These are phyloP conservation scores for Globisporangium polare DNA, from an alignment of 352 stramenopile genomes.

Conservation along the genomic window DNA sequence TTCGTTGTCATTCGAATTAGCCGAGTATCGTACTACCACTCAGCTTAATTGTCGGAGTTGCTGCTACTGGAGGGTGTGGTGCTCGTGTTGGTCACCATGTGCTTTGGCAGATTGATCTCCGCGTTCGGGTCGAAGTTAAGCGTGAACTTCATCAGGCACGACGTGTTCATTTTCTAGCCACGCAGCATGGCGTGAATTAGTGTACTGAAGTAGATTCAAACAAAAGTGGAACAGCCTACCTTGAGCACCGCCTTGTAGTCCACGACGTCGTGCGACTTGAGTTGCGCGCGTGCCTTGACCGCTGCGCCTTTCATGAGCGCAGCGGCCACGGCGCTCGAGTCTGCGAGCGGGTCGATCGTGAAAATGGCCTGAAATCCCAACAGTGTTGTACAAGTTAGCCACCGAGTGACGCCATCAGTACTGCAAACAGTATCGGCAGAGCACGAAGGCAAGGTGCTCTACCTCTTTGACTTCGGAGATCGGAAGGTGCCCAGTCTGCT, in stretches of 20 bases:
- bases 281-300: constrained; percentile 36
- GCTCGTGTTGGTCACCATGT: neutral
- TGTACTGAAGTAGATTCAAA: neutral
- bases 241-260: constrained; percentile 53
- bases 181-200: neutral
- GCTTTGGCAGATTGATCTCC: constrained; percentile 42
- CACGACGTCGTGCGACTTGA: constrained; percentile 46
- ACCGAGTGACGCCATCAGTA: neutral
- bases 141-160: constrained; percentile 71
- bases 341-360: constrained; percentile 46
- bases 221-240: constrained; percentile 21
- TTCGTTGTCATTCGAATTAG: neutral
- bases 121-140: constrained; percentile 68
- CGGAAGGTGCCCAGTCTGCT: constrained; percentile 39
- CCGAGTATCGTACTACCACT: neutral
- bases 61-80: neutral
- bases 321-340: constrained; percentile 24
- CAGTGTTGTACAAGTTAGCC: neutral
- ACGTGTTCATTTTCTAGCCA: constrained; percentile 59
- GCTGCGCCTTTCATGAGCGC: constrained; percentile 37
- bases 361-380: constrained; percentile 30
- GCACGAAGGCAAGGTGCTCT: neutral
- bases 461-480: constrained; percentile 32
- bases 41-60: neutral
- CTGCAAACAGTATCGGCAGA: neutral